These are phyloP conservation scores for Cladosporium phlei DNA, from an alignment of 2,329 filamentous ascomycete species.

Conservation along the genomic window DNA sequence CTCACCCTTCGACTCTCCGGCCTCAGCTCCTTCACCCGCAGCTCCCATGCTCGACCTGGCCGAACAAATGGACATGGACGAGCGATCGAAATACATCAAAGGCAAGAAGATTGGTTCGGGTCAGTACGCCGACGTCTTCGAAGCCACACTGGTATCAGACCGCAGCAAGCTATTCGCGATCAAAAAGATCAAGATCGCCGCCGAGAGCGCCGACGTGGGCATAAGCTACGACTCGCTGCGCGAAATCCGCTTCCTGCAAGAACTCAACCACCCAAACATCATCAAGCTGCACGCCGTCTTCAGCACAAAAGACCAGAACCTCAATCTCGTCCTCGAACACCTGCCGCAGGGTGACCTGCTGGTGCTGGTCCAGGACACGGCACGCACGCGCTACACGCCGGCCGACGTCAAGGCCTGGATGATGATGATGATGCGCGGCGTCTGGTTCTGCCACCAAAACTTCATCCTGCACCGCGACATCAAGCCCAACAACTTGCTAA, in stretches of 20 bases:
- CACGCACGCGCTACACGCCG: conserved; percentile 71
- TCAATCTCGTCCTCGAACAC: conserved; percentile 92
- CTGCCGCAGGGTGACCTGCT: conserved; percentile 91
- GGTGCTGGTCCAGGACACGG: conserved; percentile 83
- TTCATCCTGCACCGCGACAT: conserved; percentile 94
- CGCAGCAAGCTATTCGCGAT: conserved; percentile 76
- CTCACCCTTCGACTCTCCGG: conserved; percentile 10
- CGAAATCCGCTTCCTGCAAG: conserved; percentile 91
- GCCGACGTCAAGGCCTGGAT: conserved; percentile 98
- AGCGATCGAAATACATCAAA: conserved; percentile 83
- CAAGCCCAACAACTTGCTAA: conserved; percentile 96
- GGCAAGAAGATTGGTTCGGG: conserved; percentile 91
- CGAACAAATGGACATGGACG: conserved; percentile 45
- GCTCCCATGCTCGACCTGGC: conserved; percentile 37
- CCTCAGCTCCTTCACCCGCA: conserved; percentile 15
- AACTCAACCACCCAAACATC: conserved; percentile 91
- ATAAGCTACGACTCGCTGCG: conserved; percentile 92
- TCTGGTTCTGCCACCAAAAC: conserved; percentile 97
- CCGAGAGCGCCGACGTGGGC: conserved; percentile 76
- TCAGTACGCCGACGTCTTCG: conserved; percentile 94
- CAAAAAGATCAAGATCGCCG: conserved; percentile 86
- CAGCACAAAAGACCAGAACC: conserved; percentile 91
- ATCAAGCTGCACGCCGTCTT: conserved; percentile 90
- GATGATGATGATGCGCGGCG: conserved; percentile 87
- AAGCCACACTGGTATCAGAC: conserved; percentile 71